Evolutionary conservation across 2,329 filamentous ascomycete genomes (phyloP).

Genomic region (Bisporella sp.): DNA sequence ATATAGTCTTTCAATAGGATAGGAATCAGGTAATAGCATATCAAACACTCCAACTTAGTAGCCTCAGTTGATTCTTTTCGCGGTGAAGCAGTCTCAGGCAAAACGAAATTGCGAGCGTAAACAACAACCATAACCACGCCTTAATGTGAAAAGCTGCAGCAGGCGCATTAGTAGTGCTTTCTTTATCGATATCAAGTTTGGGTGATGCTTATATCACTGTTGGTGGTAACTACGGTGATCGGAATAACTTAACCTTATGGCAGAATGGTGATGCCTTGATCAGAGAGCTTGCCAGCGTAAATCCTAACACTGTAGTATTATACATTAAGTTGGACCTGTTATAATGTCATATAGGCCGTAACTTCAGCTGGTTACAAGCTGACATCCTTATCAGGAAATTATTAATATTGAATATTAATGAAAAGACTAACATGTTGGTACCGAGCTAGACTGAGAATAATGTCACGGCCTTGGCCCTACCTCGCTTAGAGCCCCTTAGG

Average conservation of each 20-base stretch:
- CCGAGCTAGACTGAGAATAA: too few relatives aligned
- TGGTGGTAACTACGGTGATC: slow-evolving; percentile 78
- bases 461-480: too few relatives aligned
- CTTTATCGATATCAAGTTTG: slow-evolving; percentile 80
- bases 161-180: slow-evolving; percentile 63
- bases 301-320: slow-evolving; percentile 88
- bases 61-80: slow-evolving; percentile 67
- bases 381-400: too few relatives aligned
- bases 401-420: too few relatives aligned
- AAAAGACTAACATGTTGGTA: too few relatives aligned
- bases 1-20: slow-evolving; percentile 53
- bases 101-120: slow-evolving; percentile 57
- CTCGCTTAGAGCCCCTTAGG: too few relatives aligned
- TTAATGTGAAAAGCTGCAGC: slow-evolving; percentile 58
- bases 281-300: slow-evolving; percentile 66
- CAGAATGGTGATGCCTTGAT: slow-evolving; percentile 73
- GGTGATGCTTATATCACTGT: slow-evolving; percentile 82
- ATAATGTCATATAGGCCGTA: too few relatives aligned
- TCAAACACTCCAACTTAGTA: slow-evolving; percentile 69
- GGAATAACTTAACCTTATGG: slow-evolving; percentile 91
- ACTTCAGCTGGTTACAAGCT: too few relatives aligned
- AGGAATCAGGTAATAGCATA: slow-evolving; percentile 70
- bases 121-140: slow-evolving; percentile 47
- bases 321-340: slow-evolving; percentile 80
- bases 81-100: slow-evolving; percentile 52